A percentile compares a stretch with the other conserved stretches of the same genome.
These are phyloP conservation scores for Cytospora chrysosperma DNA, from an alignment of 2,329 filamentous ascomycete species.

Conservation along the genomic window DNA sequence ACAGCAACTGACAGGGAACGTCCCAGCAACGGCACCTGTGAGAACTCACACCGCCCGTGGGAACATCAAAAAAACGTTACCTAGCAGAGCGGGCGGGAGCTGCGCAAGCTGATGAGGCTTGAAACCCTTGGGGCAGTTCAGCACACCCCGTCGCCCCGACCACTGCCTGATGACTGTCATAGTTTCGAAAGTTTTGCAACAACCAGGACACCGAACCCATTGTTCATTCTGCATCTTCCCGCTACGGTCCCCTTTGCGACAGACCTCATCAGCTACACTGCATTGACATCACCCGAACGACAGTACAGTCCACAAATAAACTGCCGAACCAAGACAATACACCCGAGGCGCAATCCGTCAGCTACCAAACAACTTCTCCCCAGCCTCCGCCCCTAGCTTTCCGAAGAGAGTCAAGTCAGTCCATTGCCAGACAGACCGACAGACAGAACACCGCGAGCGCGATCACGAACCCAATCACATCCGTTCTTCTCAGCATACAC, in stretches of 20 bases:
- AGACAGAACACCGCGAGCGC: background rate
- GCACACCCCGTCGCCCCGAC: slow-evolving; percentile 8
- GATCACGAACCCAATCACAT: slow-evolving; percentile 6
- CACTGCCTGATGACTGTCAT: slow-evolving; percentile 6
- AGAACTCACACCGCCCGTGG: slow-evolving; percentile 12
- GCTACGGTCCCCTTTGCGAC: slow-evolving; percentile 6
- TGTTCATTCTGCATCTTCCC: slow-evolving; percentile 9
- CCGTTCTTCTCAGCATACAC: slow-evolving; percentile 22
- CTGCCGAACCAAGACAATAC: slow-evolving; percentile 2
- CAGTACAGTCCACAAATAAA: background rate
- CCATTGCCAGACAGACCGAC: slow-evolving; percentile 3
- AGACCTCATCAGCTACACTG: background rate
- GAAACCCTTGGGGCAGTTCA: slow-evolving; percentile 15
- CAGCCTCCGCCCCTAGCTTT: slow-evolving; percentile 3
- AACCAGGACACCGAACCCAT: slow-evolving; percentile 5
- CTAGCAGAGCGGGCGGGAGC: slow-evolving; percentile 6
- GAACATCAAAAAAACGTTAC: background rate
- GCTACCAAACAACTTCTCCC: background rate
- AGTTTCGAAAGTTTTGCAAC: slow-evolving; percentile 14
- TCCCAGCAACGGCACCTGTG: slow-evolving; percentile 1
- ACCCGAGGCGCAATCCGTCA: slow-evolving; percentile 4
- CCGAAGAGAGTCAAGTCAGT: background rate
- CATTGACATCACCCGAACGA: background rate
- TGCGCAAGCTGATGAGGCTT: slow-evolving; percentile 25
- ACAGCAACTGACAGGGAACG: background rate